These are phyloP conservation scores for Ophiostoma ips DNA, from an alignment of 2,329 filamentous ascomycete genomes.

Conservation along the genomic window DNA sequence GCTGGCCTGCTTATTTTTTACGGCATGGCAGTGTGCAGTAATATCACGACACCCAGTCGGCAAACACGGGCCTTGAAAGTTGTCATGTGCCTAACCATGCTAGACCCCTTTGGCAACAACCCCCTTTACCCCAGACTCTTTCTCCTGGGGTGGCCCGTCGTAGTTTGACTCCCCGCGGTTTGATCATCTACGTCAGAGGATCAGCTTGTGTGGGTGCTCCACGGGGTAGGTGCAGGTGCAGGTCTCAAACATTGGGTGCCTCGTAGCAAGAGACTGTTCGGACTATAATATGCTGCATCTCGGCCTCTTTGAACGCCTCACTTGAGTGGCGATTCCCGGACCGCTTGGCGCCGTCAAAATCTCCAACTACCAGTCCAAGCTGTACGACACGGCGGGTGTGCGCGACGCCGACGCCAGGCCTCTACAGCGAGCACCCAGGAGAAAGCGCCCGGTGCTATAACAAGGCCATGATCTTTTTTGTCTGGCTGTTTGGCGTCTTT, in stretches of 20 bases:
- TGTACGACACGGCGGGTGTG: constrained; percentile 21
- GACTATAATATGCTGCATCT: constrained; percentile 9
- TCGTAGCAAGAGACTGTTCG: too few species aligned
- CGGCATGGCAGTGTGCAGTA: not conserved
- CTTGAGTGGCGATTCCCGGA: too few species aligned
- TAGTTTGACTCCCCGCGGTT: too few species aligned
- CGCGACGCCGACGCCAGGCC: constrained; percentile 21
- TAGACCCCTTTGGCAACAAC: not conserved
- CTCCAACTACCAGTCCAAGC: constrained; percentile 21
- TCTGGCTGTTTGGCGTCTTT: constrained; percentile 15
- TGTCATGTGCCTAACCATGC: not conserved
- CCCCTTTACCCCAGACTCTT: not conserved
- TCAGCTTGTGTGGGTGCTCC: too few species aligned
- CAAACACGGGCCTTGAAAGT: not conserved
- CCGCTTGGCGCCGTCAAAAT: too few species aligned
- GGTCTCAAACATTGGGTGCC: too few species aligned
- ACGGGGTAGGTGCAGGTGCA: too few species aligned
- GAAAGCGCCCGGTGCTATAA: constrained; percentile 7
- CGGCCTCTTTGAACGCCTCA: too few species aligned
- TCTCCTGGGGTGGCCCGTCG: not conserved
- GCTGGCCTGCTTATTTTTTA: too few species aligned
- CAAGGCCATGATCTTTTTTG: constrained; percentile 8
- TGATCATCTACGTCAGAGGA: too few species aligned
- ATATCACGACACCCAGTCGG: not conserved
- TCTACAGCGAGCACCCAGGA: constrained; percentile 43